A percentile compares a stretch with the other conserved stretches of the same genome.
Evolutionary conservation across 2,329 filamentous ascomycete genomes (phyloP).

Genomic region (Tolypocladium amazonense): DNA sequence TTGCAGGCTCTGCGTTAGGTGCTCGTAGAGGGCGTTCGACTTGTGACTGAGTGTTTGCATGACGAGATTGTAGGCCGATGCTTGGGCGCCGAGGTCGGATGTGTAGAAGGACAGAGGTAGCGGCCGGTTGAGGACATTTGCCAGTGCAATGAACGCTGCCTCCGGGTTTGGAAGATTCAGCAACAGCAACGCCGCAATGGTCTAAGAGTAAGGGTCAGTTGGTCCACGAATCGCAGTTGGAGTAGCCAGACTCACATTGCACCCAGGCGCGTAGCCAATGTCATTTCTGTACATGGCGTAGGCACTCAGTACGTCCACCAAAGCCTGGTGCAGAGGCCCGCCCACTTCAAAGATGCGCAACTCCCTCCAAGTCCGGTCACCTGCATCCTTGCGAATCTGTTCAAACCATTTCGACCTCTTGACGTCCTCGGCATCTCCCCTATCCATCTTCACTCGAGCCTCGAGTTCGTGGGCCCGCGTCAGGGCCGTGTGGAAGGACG

Average conservation of each 20-base stretch:
- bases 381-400: conserved; percentile 53
- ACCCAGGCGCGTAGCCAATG: conserved; percentile 66
- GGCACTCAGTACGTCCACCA: conserved; percentile 65
- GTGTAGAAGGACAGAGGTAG: conserved; percentile 68
- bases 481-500: conserved; percentile 62
- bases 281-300: conserved; percentile 77
- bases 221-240: not conserved
- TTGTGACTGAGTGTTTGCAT: conserved; percentile 57
- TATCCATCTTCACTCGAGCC: conserved; percentile 39
- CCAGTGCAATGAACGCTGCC: conserved; percentile 58
- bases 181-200: conserved; percentile 62
- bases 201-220: conserved; percentile 26
- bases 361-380: conserved; percentile 56
- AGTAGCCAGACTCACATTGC: conserved; percentile 47
- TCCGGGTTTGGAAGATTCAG: conserved; percentile 57
- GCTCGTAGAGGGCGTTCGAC: conserved; percentile 50
- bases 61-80: conserved; percentile 58
- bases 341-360: conserved; percentile 59
- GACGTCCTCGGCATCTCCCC: conserved; percentile 41
- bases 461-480: conserved; percentile 55
- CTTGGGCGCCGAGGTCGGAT: conserved; percentile 56
- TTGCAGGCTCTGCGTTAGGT: conserved; percentile 43
- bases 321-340: conserved; percentile 54
- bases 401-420: conserved; percentile 50
- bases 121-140: conserved; percentile 68